Conservation (phyloP, 148 eudicot species). For the Chenopodium album region DNA sequence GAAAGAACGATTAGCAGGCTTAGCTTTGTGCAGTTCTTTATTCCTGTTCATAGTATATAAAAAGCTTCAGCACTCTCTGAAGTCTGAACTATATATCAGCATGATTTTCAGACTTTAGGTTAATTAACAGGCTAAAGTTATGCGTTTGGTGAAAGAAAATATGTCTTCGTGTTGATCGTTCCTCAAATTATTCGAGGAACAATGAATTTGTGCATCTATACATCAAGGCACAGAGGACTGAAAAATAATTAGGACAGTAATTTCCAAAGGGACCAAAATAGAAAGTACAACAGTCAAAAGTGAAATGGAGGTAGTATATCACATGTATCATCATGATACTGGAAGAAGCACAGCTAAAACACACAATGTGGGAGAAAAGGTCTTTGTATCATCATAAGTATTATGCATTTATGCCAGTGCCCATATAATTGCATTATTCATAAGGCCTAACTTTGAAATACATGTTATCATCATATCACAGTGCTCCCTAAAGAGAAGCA, state of each 20-base stretch:
- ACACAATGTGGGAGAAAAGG: not conserved
- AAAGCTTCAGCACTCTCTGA: not conserved
- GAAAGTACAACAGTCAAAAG: not conserved
- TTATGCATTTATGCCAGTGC: not conserved
- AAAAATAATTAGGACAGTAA: not conserved
- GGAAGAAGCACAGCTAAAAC: not conserved
- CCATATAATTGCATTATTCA: not conserved
- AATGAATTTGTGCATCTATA: not conserved
- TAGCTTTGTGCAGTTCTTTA: not conserved
- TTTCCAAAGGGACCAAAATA: not conserved
- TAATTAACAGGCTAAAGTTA: not conserved
- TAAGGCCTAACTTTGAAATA: not conserved
- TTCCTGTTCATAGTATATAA: not conserved
- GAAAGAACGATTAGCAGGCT: not conserved
- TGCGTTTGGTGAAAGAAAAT: not conserved
- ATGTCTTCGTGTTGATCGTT: too few species aligned
- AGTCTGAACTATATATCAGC: not conserved
- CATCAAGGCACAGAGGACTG: not conserved
- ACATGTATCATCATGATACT: conserved; percentile 14
- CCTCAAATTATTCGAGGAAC: not conserved
- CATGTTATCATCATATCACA: conserved; percentile 4
- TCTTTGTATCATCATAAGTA: not conserved
- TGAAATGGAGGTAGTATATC: not conserved
- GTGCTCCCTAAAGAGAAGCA: conserved; percentile 20
- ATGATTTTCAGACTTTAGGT: not conserved